Conservation (phyloP, 2,329 filamentous ascomycete species). For the Stagonosporopsis rhizophila region DNA sequence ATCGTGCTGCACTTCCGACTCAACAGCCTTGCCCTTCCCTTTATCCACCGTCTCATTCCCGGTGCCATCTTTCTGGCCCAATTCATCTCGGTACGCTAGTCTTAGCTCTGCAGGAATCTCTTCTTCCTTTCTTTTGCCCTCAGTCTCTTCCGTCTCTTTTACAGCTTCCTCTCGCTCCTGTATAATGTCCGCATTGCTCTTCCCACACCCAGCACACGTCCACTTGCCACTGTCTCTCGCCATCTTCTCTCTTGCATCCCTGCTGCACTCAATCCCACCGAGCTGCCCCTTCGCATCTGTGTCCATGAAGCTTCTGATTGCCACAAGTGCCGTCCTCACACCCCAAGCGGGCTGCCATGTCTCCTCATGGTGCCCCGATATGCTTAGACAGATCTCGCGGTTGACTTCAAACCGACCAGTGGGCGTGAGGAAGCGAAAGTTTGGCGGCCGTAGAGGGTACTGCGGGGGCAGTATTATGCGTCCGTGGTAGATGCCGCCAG, state of each 20-base stretch:
- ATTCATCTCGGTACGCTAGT: conserved; percentile 77
- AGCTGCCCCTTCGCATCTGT: conserved; percentile 86
- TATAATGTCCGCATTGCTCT: conserved; percentile 76
- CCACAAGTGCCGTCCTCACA: conserved; percentile 82
- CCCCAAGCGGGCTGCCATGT: conserved; percentile 99
- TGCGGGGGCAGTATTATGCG: conserved; percentile 88
- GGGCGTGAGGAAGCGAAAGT: conserved; percentile 94
- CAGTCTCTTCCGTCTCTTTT: conserved; percentile 54
- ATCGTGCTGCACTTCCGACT: conserved; percentile 1
- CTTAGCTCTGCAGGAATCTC: conserved; percentile 63
- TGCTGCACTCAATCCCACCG: conserved; percentile 81
- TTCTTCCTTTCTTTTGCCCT: conserved; percentile 52
- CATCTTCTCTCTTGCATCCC: conserved; percentile 67
- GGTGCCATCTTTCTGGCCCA: conserved; percentile 54
- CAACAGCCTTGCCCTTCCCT: conserved; percentile 29
- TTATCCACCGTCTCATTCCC: conserved; percentile 29
- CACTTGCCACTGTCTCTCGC: conserved; percentile 72
- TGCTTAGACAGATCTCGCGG: conserved; percentile 93
- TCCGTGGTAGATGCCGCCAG: conserved; percentile 88
- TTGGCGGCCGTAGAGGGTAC: conserved; percentile 90
- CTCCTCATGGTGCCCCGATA: conserved; percentile 95
- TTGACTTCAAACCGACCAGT: conserved; percentile 95
- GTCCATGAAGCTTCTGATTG: conserved; percentile 90
- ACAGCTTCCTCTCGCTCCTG: conserved; percentile 69
- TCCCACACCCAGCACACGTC: conserved; percentile 74